phyloP scores from a whole-genome alignment of 108 stramenopile species.

The Stephanodiscus minutulus region DNA sequence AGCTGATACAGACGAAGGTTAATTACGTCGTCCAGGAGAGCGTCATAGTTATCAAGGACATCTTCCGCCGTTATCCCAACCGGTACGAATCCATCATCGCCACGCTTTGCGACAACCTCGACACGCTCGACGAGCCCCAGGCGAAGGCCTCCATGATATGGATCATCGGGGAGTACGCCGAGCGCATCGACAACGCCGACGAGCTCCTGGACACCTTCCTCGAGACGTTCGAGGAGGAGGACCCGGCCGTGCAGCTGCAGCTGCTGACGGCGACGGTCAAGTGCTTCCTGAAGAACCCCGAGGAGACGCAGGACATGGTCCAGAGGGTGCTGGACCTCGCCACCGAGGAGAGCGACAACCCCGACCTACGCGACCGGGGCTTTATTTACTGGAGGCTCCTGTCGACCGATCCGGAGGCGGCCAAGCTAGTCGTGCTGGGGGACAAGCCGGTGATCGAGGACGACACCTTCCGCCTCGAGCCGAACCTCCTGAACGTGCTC shows the following conservation, averaged over 20 bases:
- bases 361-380: slow-evolving; percentile 98
- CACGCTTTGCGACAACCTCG: slow-evolving; percentile 97
- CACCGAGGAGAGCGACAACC: slow-evolving; percentile 98
- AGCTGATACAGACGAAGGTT: slow-evolving; percentile 98
- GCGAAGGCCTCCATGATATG: slow-evolving; percentile 99
- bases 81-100: slow-evolving; percentile 98
- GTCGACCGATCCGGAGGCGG: slow-evolving; percentile 96
- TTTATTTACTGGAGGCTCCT: slow-evolving; percentile 99
- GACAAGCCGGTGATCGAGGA: slow-evolving; percentile 99
- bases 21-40: slow-evolving; percentile 99
- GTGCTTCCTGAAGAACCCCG: slow-evolving; percentile 98
- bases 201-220: slow-evolving; percentile 97
- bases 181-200: slow-evolving; percentile 99
- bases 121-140: slow-evolving; percentile 98
- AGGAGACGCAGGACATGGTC: slow-evolving; percentile 98
- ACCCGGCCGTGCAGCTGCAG: slow-evolving; percentile 96
- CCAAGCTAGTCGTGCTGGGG: slow-evolving; percentile 96
- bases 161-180: slow-evolving; percentile 99
- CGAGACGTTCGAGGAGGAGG: slow-evolving; percentile 95
- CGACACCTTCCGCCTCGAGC: slow-evolving; percentile 95
- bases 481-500: slow-evolving; percentile 87
- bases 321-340: slow-evolving; percentile 96
- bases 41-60: slow-evolving; percentile 99
- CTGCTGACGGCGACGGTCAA: slow-evolving; percentile 99
- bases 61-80: slow-evolving; percentile 99